Evolutionary conservation across 2,329 filamentous ascomycete species (phyloP).

Genomic region (Tolypocladium ophioglossoides): DNA sequence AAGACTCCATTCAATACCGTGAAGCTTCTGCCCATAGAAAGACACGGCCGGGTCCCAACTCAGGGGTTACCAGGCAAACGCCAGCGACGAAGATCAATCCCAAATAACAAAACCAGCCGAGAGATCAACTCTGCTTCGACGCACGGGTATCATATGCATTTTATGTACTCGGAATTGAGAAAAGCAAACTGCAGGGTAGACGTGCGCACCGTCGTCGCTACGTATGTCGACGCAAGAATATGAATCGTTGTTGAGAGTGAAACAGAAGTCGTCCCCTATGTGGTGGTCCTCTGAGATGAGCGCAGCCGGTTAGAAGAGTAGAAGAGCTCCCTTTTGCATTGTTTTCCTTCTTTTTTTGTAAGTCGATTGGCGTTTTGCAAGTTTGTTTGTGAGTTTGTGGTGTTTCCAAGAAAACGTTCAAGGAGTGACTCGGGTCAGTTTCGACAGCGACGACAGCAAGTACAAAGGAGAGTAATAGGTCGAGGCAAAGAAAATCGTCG

Average conservation of each 20-base stretch:
- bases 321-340: conserved; percentile 1
- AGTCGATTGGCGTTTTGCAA: conserved; percentile 9
- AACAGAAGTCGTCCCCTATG: neutral
- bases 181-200: neutral
- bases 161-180: conserved; percentile 5
- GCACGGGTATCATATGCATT: conserved; percentile 12
- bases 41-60: neutral
- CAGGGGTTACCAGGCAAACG: neutral
- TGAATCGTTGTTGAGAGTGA: neutral
- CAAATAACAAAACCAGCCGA: neutral
- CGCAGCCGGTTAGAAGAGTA: neutral
- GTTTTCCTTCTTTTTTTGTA: conserved; percentile 6
- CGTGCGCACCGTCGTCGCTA: neutral
- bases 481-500: conserved; percentile 4
- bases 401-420: conserved; percentile 17
- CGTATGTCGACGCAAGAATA: neutral
- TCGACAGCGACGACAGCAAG: neutral
- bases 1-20: neutral
- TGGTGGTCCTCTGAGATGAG: neutral
- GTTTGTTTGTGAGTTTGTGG: conserved; percentile 6
- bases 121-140: neutral
- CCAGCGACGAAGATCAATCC: neutral
- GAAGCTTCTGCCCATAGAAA: neutral
- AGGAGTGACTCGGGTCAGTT: conserved; percentile 22
- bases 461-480: conserved; percentile 1